Evolutionary conservation across 306 rosid genomes (phyloP).

Genomic region (Urtica urens): DNA sequence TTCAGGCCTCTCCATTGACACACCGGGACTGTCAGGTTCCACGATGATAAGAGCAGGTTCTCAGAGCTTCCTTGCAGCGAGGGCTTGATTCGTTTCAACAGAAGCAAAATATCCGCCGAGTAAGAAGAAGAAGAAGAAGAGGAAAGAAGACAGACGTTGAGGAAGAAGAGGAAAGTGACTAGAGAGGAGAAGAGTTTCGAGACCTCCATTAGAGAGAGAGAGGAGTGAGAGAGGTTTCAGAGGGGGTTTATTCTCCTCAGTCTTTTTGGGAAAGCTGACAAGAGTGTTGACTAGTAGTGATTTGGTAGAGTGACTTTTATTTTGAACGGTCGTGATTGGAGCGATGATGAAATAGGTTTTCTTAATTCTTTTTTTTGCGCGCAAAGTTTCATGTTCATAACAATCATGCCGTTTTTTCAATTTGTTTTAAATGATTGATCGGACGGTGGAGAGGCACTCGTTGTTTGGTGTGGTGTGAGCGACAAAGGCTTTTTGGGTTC

Average conservation of each 20-base stretch:
- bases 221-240: constrained; percentile 12
- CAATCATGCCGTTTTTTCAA: background rate
- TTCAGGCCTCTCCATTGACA: constrained; percentile 98
- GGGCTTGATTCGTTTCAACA: constrained; percentile 55
- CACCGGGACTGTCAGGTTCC: constrained; percentile 65
- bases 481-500: background rate
- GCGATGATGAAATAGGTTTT: background rate
- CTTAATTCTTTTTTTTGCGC: background rate
- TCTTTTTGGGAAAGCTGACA: constrained; percentile 58
- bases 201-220: constrained; percentile 38
- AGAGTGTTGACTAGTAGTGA: constrained; percentile 43
- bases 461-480: background rate
- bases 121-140: constrained; percentile 15
- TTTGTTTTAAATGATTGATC: background rate
- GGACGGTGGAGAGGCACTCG: constrained; percentile 1
- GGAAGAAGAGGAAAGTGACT: constrained; percentile 22
- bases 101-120: constrained; percentile 62
- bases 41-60: constrained; percentile 61
- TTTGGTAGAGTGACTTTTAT: constrained; percentile 3
- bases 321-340: constrained; percentile 34
- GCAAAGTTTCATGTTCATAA: background rate
- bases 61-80: constrained; percentile 59
- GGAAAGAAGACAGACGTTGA: constrained; percentile 1
- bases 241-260: constrained; percentile 7
- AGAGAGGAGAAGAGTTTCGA: constrained; percentile 25